Base-by-base conservation (phyloP, 108 stramenopile species). In the Pseudonitzschia multiseries region DNA sequence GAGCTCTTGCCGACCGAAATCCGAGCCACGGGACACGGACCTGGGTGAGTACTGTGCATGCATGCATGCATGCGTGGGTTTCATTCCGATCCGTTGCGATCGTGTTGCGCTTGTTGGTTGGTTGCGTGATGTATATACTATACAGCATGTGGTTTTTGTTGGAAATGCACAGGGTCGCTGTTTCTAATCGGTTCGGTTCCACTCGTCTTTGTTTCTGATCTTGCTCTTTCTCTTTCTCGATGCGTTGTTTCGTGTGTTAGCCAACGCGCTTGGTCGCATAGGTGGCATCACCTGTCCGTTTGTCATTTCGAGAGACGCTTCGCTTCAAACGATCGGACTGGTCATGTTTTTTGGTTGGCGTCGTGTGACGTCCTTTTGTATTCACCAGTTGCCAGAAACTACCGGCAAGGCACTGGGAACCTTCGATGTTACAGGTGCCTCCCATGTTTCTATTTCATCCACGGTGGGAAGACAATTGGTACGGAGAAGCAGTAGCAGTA, bases 1-100 rank as follows among this genome's bases (percentile, higher is more conserved):
- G 91, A 92, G 63, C 81, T 92, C 24, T 69, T 87, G 21, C 65
- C 86, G 17, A 92, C 91, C 8, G 85, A 89, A 22, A 83, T 92
- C 62, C 78, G 91, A 64, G 81, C 88, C 8, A 87, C 88, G 2
- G 91, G 91, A 20, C 88, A 92, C 71, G 71, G 71, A 26, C 31
- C n/a, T 33, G 1, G 64, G 64, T 65, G 29, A 65, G 33, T 36
- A n/a, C 20, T 20, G 14, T 62, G 28, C 4, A 36, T 36, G 36
- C 4, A 36, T 36, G 36, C 2, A 36, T 36, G 36, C 4, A 36
- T 36, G 36, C n/a, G n/a, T n/a, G n/a, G n/a, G 36, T 5, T 36
- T 36, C 36, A 6, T 6, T 36, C 6, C 36, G 36, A 2, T 36
- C 6, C 36, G 36, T 6, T 36, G 36, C 6, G 8, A 8, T 21